These are phyloP conservation scores for Ophiobolus disseminans DNA, from an alignment of 2,329 filamentous ascomycete genomes.

Conservation along the genomic window DNA sequence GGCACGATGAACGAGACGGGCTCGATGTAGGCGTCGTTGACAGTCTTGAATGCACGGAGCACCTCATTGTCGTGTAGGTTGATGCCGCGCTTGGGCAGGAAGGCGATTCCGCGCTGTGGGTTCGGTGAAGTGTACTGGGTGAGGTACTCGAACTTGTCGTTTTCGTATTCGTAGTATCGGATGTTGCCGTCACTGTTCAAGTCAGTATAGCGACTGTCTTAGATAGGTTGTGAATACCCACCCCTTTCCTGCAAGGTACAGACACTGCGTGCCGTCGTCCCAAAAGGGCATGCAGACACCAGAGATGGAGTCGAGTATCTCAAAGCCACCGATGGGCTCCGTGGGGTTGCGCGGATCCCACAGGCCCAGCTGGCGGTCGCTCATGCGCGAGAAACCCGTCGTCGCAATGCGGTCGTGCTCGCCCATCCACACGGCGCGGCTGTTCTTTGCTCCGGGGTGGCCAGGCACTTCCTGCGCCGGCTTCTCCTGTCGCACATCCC, in stretches of 20 bases:
- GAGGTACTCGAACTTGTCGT: constrained; percentile 97
- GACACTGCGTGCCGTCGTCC: constrained; percentile 94
- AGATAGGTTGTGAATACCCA: constrained; percentile 55
- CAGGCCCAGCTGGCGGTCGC: constrained; percentile 91
- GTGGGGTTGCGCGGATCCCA: constrained; percentile 86
- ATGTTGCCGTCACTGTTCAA: constrained; percentile 87
- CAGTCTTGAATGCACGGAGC: constrained; percentile 95
- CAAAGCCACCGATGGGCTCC: constrained; percentile 89
- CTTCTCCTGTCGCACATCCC: constrained; percentile 94
- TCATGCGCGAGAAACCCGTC: constrained; percentile 98
- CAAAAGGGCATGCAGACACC: constrained; percentile 99
- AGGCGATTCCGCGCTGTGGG: constrained; percentile 91
- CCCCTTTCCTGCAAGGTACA: constrained; percentile 98
- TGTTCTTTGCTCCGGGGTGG: constrained; percentile 95
- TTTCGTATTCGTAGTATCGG: constrained; percentile 97
- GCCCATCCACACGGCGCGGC: constrained; percentile 94
- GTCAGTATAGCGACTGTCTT: constrained; percentile 12
- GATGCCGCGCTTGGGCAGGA: constrained; percentile 92
- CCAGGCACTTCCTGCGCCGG: constrained; percentile 83
- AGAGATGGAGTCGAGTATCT: constrained; percentile 90
- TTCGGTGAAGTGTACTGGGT: constrained; percentile 98
- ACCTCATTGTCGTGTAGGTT: constrained; percentile 93
- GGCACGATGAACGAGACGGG: constrained; percentile 98
- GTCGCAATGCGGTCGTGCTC: constrained; percentile 96
- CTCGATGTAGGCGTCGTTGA: constrained; percentile 93